Base-by-base conservation (phyloP, 208 protist species). In the Phytomonas serpens region DNA sequence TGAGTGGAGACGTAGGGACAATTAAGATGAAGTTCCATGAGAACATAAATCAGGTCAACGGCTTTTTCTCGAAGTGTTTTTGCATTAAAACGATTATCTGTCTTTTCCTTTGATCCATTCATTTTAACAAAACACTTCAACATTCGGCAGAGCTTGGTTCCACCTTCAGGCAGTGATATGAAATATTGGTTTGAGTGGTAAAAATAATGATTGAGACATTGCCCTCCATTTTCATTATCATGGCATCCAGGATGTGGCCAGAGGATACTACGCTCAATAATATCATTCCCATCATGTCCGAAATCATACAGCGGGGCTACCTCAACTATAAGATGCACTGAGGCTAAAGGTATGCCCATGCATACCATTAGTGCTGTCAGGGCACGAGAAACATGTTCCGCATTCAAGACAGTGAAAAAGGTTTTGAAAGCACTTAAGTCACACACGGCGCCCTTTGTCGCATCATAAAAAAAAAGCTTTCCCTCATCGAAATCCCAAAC, bases 11-110 rank as follows among this genome's bases (percentile, higher is more conserved):
- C 6, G 47, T 57, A 57, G 13, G 47, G 4, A 2, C 23, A 57
- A 27, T 27, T 57, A 57, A 57, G 19, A 27, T 6, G 19, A 27
- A 57, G 10, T 19, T 57, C 47, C 19, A 57, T 27, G 27, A 57
- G 47, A 57, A 57, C 47, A 57, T 57, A 57, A 57, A 57, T 27
- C 47, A 57, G 47, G 6, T 57, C 47, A 57, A 27, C 47, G 47
- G 47, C 47, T 27, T 57, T 27, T 57, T 5, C 4, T 57, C 19
- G 19, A 27, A 9, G 47, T 57, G 47, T 27, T 57, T 57, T 57
- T 27, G 19, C 27, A 57, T 9, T 57, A 57, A 57, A 57, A 23
- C 4, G 23, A 27, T 57, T 27, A 1, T 57, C 47, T 1, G 23
- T 5, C 47, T 57, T 57, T 27, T 23, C 16, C 16, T 57, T 57